Evolutionary conservation across 225 moss, liverwort and hornwort species (phyloP).

Genomic region (Thuidium tamariscinum): DNA sequence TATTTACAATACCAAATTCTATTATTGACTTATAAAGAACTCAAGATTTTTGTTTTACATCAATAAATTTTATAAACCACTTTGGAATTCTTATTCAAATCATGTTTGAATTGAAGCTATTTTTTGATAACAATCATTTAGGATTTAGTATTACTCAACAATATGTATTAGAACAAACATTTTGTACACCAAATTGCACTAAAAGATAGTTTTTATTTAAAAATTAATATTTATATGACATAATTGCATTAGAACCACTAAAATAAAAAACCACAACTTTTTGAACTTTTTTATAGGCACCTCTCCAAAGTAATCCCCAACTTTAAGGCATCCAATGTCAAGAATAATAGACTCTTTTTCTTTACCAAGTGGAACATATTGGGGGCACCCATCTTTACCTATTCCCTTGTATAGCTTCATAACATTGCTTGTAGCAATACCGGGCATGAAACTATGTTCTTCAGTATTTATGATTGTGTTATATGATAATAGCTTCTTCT

Average conservation of each 20-base stretch:
- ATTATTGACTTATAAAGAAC: too few species aligned
- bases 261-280: accelerated
- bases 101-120: background rate
- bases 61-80: background rate
- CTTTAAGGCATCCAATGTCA: conserved; percentile 53
- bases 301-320: conserved; percentile 67
- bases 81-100: background rate
- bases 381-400: background rate
- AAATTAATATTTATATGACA: background rate
- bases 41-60: background rate
- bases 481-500: conserved; percentile 31
- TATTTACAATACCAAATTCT: background rate
- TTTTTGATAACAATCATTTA: background rate
- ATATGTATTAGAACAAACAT: too few species aligned
- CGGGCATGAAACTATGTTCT: conserved; percentile 14
- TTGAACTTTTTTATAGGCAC: background rate
- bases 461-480: background rate
- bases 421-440: conserved; percentile 4
- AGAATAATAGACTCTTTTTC: conserved; percentile 24
- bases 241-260: background rate
- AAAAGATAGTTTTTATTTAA: too few species aligned
- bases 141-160: too few species aligned
- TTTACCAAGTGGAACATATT: background rate
- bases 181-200: background rate
- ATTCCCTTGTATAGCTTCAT: conserved; percentile 20